A percentile compares a stretch with the other conserved stretches of the same genome.
phyloP scores from a whole-genome alignment of 192 early-diverging fungal genomes.

The Coemansia umbellata region DNA sequence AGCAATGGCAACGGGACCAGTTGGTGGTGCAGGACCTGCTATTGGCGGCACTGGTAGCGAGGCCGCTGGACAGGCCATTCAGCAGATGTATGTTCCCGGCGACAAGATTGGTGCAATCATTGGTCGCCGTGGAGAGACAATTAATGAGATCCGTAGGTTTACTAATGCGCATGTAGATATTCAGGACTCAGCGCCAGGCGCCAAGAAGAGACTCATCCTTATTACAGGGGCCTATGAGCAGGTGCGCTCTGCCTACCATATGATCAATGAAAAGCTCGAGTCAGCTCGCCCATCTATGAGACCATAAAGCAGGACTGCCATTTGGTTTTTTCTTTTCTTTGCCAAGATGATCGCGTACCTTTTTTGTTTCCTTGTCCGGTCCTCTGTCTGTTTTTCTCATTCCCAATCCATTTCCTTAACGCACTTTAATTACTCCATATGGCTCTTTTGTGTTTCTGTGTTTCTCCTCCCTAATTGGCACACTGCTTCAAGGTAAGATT shows the following conservation, averaged over 20 bases:
- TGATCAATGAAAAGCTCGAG: constrained; percentile 46
- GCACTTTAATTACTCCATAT: too few species aligned
- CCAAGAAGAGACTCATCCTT: constrained; percentile 40
- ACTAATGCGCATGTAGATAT: constrained; percentile 47
- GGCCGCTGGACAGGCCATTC: constrained; percentile 33
- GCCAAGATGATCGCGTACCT: too few species aligned
- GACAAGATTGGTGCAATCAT: constrained; percentile 47
- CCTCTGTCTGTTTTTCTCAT: too few species aligned
- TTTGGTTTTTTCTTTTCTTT: too few species aligned
- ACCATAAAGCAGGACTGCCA: too few species aligned
- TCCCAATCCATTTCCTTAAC: too few species aligned
- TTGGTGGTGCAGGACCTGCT: background rate
- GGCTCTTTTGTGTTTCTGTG: too few species aligned
- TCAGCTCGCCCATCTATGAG: constrained; percentile 21
- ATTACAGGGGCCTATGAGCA: constrained; percentile 48
- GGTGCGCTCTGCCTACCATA: constrained; percentile 42
- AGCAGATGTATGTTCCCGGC: constrained; percentile 48
- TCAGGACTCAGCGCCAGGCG: constrained; percentile 42
- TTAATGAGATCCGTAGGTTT: constrained; percentile 40
- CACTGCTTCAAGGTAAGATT: too few species aligned
- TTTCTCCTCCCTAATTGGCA: too few species aligned
- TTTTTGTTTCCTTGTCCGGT: too few species aligned
- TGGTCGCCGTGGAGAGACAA: constrained; percentile 48
- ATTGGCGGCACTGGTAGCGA: constrained; percentile 3
- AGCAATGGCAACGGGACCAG: constrained; percentile 10